Percentiles rank a stretch among this genome's conserved stretches.
phyloP scores from a whole-genome alignment of 768 basidiomycete species.

The Fomitopsis serialis region DNA sequence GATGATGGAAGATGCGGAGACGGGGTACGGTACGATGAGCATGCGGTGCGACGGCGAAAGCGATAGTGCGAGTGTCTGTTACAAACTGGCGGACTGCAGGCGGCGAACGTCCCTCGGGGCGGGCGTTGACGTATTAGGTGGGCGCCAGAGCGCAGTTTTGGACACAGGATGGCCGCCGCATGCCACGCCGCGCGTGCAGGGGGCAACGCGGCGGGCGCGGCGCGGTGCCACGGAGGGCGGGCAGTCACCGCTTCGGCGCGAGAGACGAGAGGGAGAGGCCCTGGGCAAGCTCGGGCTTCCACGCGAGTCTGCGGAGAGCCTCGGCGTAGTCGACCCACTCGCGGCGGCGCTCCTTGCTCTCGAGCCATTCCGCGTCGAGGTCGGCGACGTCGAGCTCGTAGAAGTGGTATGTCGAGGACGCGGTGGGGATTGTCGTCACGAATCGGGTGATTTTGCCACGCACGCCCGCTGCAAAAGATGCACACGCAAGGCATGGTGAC shows the following conservation, averaged over 20 bases:
- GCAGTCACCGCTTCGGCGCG: slow-evolving; percentile 45
- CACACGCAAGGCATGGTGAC: slow-evolving; percentile 21
- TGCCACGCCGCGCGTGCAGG: background rate
- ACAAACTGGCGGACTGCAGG: background rate
- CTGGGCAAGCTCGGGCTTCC: slow-evolving; percentile 83
- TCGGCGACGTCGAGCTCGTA: slow-evolving; percentile 80
- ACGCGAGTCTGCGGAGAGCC: slow-evolving; percentile 65
- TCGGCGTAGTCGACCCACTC: slow-evolving; percentile 90
- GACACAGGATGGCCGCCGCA: background rate
- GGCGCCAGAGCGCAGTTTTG: background rate
- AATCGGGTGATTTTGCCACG: slow-evolving; percentile 82
- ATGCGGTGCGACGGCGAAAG: slow-evolving; percentile 4
- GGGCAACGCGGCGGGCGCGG: background rate
- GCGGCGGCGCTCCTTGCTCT: slow-evolving; percentile 69
- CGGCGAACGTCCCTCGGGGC: background rate
- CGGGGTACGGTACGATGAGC: background rate
- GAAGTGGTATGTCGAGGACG: slow-evolving; percentile 82
- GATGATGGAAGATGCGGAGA: background rate
- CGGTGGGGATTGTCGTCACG: slow-evolving; percentile 76
- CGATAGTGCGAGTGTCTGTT: slow-evolving; percentile 9
- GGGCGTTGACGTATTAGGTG: background rate
- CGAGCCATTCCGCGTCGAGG: slow-evolving; percentile 79
- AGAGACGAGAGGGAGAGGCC: slow-evolving; percentile 69
- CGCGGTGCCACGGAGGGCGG: background rate
- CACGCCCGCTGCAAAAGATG: slow-evolving; percentile 65